A percentile compares a stretch with the other conserved stretches of the same genome.
Conservation (phyloP, 2,329 filamentous ascomycete genomes). For the Ramularia collo-cygni region DNA sequence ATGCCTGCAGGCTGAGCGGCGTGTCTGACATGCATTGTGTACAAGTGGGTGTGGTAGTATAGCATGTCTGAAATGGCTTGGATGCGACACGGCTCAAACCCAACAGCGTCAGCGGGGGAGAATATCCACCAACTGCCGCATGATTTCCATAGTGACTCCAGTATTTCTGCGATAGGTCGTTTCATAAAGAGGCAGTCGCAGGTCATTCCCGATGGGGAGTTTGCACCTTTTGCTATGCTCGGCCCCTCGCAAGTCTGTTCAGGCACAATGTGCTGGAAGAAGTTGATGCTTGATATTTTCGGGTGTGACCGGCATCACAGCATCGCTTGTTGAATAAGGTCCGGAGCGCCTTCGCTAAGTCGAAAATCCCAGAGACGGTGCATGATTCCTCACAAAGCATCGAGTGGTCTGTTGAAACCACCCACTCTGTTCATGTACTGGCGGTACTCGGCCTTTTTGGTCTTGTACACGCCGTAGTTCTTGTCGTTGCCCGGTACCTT, state of each 20-base stretch:
- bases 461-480: constrained; percentile 73
- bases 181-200: no score
- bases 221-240: no score
- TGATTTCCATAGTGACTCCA: not conserved
- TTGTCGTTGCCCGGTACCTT: constrained; percentile 80
- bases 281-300: not conserved
- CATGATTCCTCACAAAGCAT: constrained; percentile 1
- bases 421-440: constrained; percentile 92
- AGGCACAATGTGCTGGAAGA: no score
- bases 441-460: constrained; percentile 89
- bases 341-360: constrained; percentile 15
- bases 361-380: not conserved
- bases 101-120: no score
- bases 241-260: no score
- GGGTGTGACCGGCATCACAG: not conserved
- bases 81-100: not conserved
- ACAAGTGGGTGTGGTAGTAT: no score
- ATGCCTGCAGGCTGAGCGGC: no score
- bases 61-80: no score
- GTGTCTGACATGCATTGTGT: no score
- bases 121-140: no score
- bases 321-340: constrained; percentile 3
- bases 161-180: no score
- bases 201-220: no score
- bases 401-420: constrained; percentile 68